Evolutionary conservation across 202 grass and related monocot species (phyloP).

Genomic region (Setaria viridis): DNA sequence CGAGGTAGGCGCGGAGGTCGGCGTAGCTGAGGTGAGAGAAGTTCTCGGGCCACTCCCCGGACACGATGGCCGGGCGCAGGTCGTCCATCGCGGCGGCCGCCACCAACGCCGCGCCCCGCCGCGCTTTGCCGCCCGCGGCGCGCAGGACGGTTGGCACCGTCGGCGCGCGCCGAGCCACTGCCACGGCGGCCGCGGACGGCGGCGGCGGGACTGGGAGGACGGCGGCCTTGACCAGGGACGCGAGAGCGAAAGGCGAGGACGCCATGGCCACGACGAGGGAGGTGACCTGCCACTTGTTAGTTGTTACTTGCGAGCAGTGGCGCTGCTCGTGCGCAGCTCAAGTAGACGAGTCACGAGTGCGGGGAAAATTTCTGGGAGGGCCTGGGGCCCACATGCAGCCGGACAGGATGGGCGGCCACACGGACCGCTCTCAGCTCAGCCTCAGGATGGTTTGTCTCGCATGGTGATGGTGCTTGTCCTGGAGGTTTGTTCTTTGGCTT

Average conservation of each 20-base stretch:
- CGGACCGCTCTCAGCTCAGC: too few species aligned
- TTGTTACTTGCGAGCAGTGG: background rate
- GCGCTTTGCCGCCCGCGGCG: too few species aligned
- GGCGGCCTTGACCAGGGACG: background rate
- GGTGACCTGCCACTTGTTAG: background rate
- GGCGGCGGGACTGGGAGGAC: background rate
- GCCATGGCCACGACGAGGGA: slow-evolving; percentile 27
- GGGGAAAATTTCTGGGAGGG: too few species aligned
- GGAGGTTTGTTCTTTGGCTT: too few species aligned
- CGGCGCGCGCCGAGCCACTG: background rate
- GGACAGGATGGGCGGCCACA: too few species aligned
- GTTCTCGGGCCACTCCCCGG: slow-evolving; percentile 83
- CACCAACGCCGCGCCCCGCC: background rate
- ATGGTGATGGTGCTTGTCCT: too few species aligned
- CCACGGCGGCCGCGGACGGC: background rate
- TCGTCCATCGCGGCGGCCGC: slow-evolving; percentile 45
- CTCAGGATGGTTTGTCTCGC: too few species aligned
- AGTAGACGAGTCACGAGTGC: background rate
- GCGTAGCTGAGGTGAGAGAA: slow-evolving; percentile 75
- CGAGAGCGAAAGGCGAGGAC: background rate
- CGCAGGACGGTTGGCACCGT: background rate
- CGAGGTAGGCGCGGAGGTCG: slow-evolving; percentile 76
- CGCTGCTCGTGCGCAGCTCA: background rate
- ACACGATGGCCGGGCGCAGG: slow-evolving; percentile 68
- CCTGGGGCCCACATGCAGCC: too few species aligned